A percentile compares a stretch with the other conserved stretches of the same genome.
Evolutionary conservation across 495 filamentous ascomycete species (phyloP).

Genomic region (Penicillium soppii): DNA sequence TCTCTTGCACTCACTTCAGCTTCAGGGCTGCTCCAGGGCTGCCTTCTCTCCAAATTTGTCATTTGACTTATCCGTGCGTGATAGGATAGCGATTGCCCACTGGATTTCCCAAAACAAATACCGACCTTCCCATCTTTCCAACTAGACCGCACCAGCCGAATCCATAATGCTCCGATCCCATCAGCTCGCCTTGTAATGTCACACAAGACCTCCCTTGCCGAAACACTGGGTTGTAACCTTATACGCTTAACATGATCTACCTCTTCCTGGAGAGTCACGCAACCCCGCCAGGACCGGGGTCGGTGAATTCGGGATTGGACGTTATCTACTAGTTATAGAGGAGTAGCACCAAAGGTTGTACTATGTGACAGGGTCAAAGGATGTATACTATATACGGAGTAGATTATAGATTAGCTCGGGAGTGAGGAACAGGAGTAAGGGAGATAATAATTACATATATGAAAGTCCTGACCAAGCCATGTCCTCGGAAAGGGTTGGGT

Average conservation of each 20-base stretch:
- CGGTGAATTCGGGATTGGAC: conserved; percentile 16
- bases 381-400: background rate
- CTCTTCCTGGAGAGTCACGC: conserved; percentile 4
- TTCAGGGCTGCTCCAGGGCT: too few species aligned
- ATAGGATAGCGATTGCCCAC: conserved; percentile 11
- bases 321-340: background rate
- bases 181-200: conserved; percentile 8
- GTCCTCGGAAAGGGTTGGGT: too few species aligned
- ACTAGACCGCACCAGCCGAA: conserved; percentile 14
- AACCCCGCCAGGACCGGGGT: conserved; percentile 4
- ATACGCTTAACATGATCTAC: conserved; percentile 9
- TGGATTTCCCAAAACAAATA: background rate
- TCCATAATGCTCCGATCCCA: conserved; percentile 29
- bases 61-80: conserved; percentile 17
- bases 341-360: background rate
- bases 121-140: conserved; percentile 10
- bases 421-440: too few species aligned
- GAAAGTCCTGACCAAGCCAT: too few species aligned
- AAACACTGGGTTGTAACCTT: conserved; percentile 19
- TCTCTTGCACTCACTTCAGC: too few species aligned
- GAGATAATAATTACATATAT: too few species aligned
- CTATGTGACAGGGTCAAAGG: background rate
- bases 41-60: conserved; percentile 9
- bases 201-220: conserved; percentile 11
- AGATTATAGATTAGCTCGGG: too few species aligned